Percentiles rank a stretch among this genome's conserved stretches.
phyloP scores from a whole-genome alignment of 176 grass and related monocot genomes.

The Ensete ventricosum region DNA sequence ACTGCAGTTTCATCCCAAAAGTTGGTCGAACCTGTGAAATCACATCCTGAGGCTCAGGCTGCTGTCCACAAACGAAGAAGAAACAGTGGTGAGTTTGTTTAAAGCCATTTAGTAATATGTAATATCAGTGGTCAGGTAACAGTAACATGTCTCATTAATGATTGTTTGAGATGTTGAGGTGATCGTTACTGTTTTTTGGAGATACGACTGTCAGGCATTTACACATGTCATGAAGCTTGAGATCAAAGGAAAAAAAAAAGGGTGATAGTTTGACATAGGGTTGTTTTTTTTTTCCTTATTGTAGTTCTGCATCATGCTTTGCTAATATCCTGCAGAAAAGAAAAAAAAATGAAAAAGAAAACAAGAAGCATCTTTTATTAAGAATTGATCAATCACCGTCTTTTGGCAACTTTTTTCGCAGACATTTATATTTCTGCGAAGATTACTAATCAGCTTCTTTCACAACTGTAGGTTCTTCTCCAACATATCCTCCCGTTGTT shows the following conservation, averaged over 20 bases:
- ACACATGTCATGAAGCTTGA: background rate
- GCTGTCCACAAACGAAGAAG: constrained; percentile 43
- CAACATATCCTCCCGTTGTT: constrained; percentile 35
- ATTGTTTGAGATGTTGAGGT: no score
- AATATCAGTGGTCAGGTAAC: background rate
- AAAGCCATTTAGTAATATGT: constrained; percentile 15
- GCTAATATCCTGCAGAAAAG: no score
- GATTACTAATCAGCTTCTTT: constrained; percentile 9
- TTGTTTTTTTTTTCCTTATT: background rate
- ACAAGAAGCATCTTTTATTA: background rate
- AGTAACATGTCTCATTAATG: background rate
- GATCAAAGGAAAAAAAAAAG: background rate
- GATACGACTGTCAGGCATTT: background rate
- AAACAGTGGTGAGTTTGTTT: constrained; percentile 22
- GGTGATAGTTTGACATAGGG: background rate
- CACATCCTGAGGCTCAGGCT: constrained; percentile 30
- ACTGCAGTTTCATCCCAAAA: constrained; percentile 22
- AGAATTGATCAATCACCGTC: background rate
- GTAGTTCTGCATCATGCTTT: background rate
- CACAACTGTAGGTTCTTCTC: constrained; percentile 21
- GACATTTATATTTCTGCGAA: background rate
- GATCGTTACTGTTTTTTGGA: background rate
- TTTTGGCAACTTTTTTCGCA: background rate
- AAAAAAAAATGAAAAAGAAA: background rate
- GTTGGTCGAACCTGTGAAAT: constrained; percentile 10